Evolutionary conservation across 2,329 filamentous ascomycete genomes (phyloP), one percentile per base, ranked within the genome.

Genomic region (Cladophialophora exuberans): DNA sequence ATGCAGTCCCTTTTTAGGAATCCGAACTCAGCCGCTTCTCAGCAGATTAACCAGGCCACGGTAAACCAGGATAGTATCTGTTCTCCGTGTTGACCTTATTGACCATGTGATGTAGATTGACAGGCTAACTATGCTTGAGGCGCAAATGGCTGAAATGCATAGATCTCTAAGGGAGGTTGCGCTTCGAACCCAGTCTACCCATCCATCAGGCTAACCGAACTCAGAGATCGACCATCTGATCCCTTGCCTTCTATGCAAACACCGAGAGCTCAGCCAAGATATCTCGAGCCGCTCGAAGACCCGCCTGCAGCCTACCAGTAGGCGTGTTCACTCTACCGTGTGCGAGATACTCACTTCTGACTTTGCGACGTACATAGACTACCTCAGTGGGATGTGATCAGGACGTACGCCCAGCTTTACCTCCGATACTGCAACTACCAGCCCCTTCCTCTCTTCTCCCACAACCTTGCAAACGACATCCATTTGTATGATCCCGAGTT

Each of bases 401-500:
- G 28, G 13, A 46, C 52, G 15, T 57, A 59, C 7, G 51, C 60
- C 3, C 52, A 70, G 6, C 59, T 67, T 2, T 72, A 68, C 45
- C 56, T 69, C 9, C 65, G 39, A 1, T 69, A 65, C 23, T 70
- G 69, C 48, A 67, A 71, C 30, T 66, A 60, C n/a, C 70, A 71
- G 22, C 70, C 69, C 20, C 58, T 71, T 13, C 63, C 66, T 1
- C 55, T 71, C 2, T 72, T 71, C 36, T 57, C 64, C 6, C 44
- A 53, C 1, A 46, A 56, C 6, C 62, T 66, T 39, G 30, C 56
- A 9, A 38, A 39, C 18, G 65, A 55, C 6, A 44, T 66, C 3
- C 48, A 28, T 2, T 58, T 33, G 2, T 57, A 66, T 25, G 65
- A 67, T 17, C 58, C 57, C 0, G 69, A 70, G 41, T 50, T 71